These are phyloP conservation scores for Lyophyllum semitale DNA, from an alignment of 768 basidiomycete genomes.

Conservation along the genomic window DNA sequence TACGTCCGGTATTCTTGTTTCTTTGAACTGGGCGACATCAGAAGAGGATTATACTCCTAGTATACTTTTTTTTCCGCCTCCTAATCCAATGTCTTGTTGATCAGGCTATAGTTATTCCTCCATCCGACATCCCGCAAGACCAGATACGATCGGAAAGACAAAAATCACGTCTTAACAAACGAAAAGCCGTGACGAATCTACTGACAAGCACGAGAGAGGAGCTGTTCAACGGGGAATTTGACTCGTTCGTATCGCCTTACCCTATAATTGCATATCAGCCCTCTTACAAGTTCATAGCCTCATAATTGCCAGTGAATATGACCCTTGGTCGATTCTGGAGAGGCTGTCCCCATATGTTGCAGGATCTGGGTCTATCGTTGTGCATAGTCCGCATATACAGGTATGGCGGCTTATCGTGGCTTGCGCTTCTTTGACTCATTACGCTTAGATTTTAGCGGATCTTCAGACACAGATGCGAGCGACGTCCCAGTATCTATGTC, in stretches of 20 bases:
- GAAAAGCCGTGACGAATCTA: conserved; percentile 67
- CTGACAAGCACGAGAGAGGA: conserved; percentile 73
- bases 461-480: conserved; percentile 72
- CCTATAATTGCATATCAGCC: background rate
- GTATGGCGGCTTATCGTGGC: conserved; percentile 34
- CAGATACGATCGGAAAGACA: conserved; percentile 73
- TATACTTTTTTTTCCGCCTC: conserved; percentile 28
- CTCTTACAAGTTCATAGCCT: conserved; percentile 46
- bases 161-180: conserved; percentile 70
- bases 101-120: conserved; percentile 49
- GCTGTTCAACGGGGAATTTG: conserved; percentile 85
- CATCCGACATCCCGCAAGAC: conserved; percentile 57
- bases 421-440: background rate
- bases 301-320: conserved; percentile 81
- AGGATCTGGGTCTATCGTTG: conserved; percentile 85
- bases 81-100: too few relatives aligned
- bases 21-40: conserved; percentile 90
- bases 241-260: conserved; percentile 56
- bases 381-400: conserved; percentile 82
- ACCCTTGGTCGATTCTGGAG: conserved; percentile 79
- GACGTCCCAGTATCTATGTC: conserved; percentile 68
- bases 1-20: conserved; percentile 55
- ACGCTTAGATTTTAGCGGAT: conserved; percentile 67
- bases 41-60: conserved; percentile 75
- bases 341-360: conserved; percentile 73